A percentile compares a stretch with the other conserved stretches of the same genome.
Conservation (phyloP, 495 filamentous ascomycete species). For the Diplogelasinospora grovesii region DNA sequence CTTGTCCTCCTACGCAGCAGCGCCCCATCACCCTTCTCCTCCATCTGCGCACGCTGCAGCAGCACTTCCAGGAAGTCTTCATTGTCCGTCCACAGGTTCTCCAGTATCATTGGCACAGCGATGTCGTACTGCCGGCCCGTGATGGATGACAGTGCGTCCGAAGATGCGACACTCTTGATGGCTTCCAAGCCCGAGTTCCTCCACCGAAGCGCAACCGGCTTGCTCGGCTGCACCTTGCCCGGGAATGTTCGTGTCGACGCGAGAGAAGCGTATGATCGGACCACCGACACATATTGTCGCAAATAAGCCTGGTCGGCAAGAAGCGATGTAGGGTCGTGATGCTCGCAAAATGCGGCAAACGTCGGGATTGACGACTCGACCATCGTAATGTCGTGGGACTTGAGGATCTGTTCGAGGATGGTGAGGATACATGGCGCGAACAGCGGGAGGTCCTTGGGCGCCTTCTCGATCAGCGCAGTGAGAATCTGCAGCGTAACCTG, state of each 20-base stretch:
- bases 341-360: constrained; percentile 73
- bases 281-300: constrained; percentile 72
- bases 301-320: constrained; percentile 76
- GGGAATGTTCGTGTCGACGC: constrained; percentile 51
- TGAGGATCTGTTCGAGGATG: constrained; percentile 69
- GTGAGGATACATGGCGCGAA: constrained; percentile 74
- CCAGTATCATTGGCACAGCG: constrained; percentile 73
- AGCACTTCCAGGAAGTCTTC: constrained; percentile 60
- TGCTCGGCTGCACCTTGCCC: constrained; percentile 49
- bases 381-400: constrained; percentile 76
- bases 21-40: constrained; percentile 61
- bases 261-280: constrained; percentile 69
- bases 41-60: constrained; percentile 51
- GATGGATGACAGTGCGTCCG: constrained; percentile 67
- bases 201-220: constrained; percentile 76
- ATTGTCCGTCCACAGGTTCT: constrained; percentile 74
- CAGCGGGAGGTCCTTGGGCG: constrained; percentile 80
- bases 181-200: constrained; percentile 72
- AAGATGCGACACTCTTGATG: constrained; percentile 68
- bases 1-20: constrained; percentile 62
- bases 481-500: constrained; percentile 89
- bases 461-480: constrained; percentile 82
- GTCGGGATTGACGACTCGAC: constrained; percentile 79
- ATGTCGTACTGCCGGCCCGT: constrained; percentile 66
- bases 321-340: constrained; percentile 72